phyloP scores from a whole-genome alignment of 768 basidiomycete species.

The Kwoniella newhampshirensis region DNA sequence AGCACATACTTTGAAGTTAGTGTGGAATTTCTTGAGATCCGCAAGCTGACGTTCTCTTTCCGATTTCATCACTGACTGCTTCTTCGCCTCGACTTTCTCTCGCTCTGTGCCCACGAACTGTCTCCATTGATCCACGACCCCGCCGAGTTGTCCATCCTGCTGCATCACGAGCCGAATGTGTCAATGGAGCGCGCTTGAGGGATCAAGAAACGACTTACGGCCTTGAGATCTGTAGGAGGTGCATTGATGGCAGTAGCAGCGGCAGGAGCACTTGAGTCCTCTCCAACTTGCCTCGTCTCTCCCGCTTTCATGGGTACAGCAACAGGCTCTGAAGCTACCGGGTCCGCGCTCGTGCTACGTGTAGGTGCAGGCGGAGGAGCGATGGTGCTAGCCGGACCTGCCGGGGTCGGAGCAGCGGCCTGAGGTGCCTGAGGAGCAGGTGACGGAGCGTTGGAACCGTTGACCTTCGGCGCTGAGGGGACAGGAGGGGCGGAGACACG shows the following conservation, averaged over 20 bases:
- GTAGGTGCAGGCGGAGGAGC: conserved; percentile 18
- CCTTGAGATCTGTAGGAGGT: conserved; percentile 6
- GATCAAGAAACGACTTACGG: conserved; percentile 9
- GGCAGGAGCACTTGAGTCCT: conserved; percentile 5
- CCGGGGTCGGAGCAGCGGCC: conserved; percentile 6
- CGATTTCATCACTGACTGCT: conserved; percentile 80
- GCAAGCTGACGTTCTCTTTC: conserved; percentile 94
- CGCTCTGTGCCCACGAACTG: conserved; percentile 91
- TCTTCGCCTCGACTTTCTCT: conserved; percentile 84
- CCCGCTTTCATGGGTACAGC: background rate
- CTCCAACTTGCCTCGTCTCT: conserved; percentile 1
- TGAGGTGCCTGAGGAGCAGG: conserved; percentile 15
- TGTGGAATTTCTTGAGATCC: conserved; percentile 87
- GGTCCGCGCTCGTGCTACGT: conserved; percentile 27
- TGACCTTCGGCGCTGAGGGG: conserved; percentile 7
- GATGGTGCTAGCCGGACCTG: conserved; percentile 10
- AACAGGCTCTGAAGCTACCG: background rate
- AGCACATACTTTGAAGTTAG: conserved; percentile 78
- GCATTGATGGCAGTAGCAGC: conserved; percentile 15
- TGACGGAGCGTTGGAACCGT: conserved; percentile 5
- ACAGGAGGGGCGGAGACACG: conserved; percentile 11
- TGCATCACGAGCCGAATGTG: no score
- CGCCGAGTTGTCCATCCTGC: conserved; percentile 30
- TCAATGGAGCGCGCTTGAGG: background rate
- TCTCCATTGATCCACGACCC: conserved; percentile 61